Base-by-base conservation (phyloP, 164 flowering plant genomes). In the Pachysandra terminalis region DNA sequence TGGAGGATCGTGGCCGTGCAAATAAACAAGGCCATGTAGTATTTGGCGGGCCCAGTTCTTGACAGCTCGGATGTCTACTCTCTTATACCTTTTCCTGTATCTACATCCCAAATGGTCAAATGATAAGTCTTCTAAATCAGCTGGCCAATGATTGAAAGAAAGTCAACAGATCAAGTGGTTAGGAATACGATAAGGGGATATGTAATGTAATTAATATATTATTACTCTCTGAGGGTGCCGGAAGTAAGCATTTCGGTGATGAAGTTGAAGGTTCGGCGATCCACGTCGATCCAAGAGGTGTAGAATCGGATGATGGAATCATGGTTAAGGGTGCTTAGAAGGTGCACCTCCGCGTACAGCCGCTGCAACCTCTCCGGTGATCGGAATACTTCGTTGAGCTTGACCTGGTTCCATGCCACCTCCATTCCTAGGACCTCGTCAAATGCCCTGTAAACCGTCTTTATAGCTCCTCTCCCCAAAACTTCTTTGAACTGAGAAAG, bases 181-280 rank as follows among this genome's bases (percentile, higher is more conserved):
- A 3, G 37, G 37, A 32, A 32, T 15, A 45, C 17, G 51, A 45
- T 45, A 15, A 15, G 51, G 17, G 14, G 51, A 5, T 1, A 45
- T 15, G 2, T 45, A 12, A 12, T 1, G 37, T 7, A 45, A 13
- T 9, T 27, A 19, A 59, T n/a, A 19, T 22, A 2, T 26, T 22
- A 52, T 81, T 85, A 93, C 97, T 87, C 90, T 86, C 96, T 80
- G 9, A 94, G 86, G 56, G 88, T 87, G 75, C 98, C 98, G 14
- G 98, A 91, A 56, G 97, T 91, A 66, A 94, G 85, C 90, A 94
- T 80, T 70, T 94, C 98, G 5, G 97, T 91, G 78, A 94, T 89
- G 87, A 94, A 87, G 83, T 94, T 94, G 87, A 94, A 85, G 55
- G 93, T 86, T 76, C 85, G 76, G 16, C 77, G 71, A 14, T 80